Conservation (phyloP, 2,329 filamentous ascomycete species). For the Furcasterigmium sp. region DNA sequence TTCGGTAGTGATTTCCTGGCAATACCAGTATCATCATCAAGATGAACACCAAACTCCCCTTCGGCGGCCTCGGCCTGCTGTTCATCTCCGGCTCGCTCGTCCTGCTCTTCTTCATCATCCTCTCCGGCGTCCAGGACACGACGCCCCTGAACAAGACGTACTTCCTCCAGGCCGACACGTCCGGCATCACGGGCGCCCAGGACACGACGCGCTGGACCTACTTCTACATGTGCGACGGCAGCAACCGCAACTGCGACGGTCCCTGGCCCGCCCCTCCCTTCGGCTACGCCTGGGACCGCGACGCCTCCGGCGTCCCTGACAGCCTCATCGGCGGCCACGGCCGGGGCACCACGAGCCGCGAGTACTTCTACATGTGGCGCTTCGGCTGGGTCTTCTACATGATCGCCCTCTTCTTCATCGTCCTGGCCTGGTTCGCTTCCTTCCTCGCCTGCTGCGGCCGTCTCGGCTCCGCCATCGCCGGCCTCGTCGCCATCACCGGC, state of each 20-base stretch:
- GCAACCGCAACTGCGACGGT: conserved; percentile 59
- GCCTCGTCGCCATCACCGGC: conserved; percentile 50
- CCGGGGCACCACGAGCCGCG: conserved; percentile 46
- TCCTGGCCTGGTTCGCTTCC: conserved; percentile 60
- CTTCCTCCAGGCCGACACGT: conserved; percentile 78
- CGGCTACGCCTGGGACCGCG: conserved; percentile 62
- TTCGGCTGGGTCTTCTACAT: conserved; percentile 93
- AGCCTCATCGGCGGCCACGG: conserved; percentile 46
- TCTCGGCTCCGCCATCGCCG: conserved; percentile 63
- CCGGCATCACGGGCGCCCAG: conserved; percentile 64
- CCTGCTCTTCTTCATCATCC: conserved; percentile 54
- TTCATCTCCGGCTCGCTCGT: conserved; percentile 47
- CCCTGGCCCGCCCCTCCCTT: conserved; percentile 61
- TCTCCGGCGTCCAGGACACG: conserved; percentile 44
- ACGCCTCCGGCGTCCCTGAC: conserved; percentile 36
- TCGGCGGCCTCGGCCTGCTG: conserved; percentile 38
- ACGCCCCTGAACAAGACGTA: conserved; percentile 68
- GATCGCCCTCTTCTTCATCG: conserved; percentile 75
- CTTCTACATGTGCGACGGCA: conserved; percentile 72
- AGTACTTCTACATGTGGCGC: conserved; percentile 79
- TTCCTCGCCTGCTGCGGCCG: conserved; percentile 67
- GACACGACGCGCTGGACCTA: conserved; percentile 78
- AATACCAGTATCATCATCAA: neutral
- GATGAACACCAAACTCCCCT: conserved; percentile 27
- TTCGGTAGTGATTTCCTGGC: no score